Evolutionary conservation across 768 basidiomycete genomes (phyloP).

Genomic region (Mycena maculata): DNA sequence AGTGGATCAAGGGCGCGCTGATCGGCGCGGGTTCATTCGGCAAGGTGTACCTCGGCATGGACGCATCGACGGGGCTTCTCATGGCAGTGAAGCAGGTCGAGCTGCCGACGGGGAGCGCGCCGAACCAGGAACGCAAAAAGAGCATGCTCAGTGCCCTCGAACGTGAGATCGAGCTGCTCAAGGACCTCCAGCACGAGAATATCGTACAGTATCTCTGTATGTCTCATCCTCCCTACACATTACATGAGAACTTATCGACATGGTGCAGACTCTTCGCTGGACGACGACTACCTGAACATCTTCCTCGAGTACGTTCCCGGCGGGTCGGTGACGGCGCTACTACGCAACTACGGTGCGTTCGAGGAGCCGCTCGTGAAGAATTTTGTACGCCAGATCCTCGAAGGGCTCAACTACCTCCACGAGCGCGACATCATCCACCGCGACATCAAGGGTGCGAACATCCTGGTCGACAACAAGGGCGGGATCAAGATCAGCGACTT

Average conservation of each 20-base stretch:
- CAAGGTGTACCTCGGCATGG: slow-evolving; percentile 96
- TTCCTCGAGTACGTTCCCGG: slow-evolving; percentile 98
- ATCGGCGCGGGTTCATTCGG: slow-evolving; percentile 97
- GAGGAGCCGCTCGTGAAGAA: slow-evolving; percentile 93
- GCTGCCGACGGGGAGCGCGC: slow-evolving; percentile 82
- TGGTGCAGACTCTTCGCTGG: slow-evolving; percentile 87
- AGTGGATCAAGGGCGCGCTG: slow-evolving; percentile 97
- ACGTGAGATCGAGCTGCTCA: slow-evolving; percentile 93
- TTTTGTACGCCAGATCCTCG: slow-evolving; percentile 92
- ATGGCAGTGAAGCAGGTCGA: slow-evolving; percentile 99
- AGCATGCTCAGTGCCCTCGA: slow-evolving; percentile 93
- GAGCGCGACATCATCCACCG: slow-evolving; percentile 96
- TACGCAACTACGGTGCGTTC: slow-evolving; percentile 93
- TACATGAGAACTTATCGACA: not conserved
- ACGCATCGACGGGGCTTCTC: slow-evolving; percentile 86
- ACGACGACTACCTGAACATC: slow-evolving; percentile 92
- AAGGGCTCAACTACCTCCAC: slow-evolving; percentile 90
- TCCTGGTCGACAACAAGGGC: slow-evolving; percentile 97
- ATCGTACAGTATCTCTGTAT: slow-evolving; percentile 98
- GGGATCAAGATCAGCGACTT: slow-evolving; percentile 98
- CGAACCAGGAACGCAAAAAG: slow-evolving; percentile 93
- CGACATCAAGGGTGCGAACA: slow-evolving; percentile 99
- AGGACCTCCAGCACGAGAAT: slow-evolving; percentile 92
- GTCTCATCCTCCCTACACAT: slow-evolving; percentile 39
- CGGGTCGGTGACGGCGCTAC: slow-evolving; percentile 89